Evolutionary conservation across 768 basidiomycete genomes (phyloP).

Genomic region (Termitomyces sp.): DNA sequence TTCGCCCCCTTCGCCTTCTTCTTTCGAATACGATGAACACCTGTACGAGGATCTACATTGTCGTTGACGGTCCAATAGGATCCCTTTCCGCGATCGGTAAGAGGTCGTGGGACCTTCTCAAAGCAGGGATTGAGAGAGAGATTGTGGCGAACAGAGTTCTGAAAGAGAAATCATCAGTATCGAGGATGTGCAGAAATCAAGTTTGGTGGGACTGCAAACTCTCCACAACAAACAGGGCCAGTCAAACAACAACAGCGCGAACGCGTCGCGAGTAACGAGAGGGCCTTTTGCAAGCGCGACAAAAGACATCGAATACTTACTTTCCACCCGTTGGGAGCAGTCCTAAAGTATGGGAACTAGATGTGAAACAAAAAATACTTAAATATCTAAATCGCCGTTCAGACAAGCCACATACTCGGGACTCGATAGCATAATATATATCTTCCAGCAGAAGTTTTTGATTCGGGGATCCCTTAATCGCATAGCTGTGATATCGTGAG

Average conservation of each 20-base stretch:
- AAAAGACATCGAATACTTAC: constrained; percentile 36
- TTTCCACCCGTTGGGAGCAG: constrained; percentile 89
- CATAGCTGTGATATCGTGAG: constrained; percentile 50
- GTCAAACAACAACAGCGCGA: constrained; percentile 64
- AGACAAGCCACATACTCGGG: constrained; percentile 51
- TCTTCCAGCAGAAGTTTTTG: constrained; percentile 83
- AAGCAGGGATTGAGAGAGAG: constrained; percentile 88
- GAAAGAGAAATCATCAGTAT: constrained; percentile 20
- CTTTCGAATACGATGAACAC: constrained; percentile 84
- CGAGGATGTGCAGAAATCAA: constrained; percentile 15
- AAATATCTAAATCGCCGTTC: neutral
- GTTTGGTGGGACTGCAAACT: constrained; percentile 31
- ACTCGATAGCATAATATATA: constrained; percentile 90
- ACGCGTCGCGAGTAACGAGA: constrained; percentile 25
- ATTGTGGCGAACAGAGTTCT: constrained; percentile 92
- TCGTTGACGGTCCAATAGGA: constrained; percentile 93
- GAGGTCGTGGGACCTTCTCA: constrained; percentile 86
- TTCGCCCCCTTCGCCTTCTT: constrained; percentile 68
- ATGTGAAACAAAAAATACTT: constrained; percentile 5
- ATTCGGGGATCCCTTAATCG: constrained; percentile 87
- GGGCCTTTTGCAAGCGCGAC: constrained; percentile 2
- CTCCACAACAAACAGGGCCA: constrained; percentile 54
- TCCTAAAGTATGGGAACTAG: constrained; percentile 86
- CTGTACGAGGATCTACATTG: constrained; percentile 83
- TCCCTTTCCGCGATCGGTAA: constrained; percentile 87